These are phyloP conservation scores for Raphanus sativus DNA, from an alignment of 345 rosid species.

Conservation along the genomic window DNA sequence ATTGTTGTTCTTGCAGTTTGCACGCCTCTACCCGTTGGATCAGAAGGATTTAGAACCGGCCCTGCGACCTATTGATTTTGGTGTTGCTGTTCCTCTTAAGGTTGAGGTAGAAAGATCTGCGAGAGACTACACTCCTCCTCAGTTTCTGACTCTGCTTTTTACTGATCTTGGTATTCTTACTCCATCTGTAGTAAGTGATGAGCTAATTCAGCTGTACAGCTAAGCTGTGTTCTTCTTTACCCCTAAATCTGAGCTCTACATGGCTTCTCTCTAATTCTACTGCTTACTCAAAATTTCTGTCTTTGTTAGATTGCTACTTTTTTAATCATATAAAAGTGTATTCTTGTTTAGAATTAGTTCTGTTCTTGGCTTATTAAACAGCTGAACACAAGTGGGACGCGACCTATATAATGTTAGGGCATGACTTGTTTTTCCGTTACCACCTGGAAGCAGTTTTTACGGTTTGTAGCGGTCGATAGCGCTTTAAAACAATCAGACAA, in stretches of 20 bases:
- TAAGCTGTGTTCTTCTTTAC: not conserved
- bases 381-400: too few species aligned
- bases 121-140: constrained; percentile 88
- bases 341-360: too few species aligned
- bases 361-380: too few species aligned
- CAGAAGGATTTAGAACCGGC: constrained; percentile 91
- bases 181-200: constrained; percentile 91
- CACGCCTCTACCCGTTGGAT: constrained; percentile 89
- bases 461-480: too few species aligned
- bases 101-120: constrained; percentile 93
- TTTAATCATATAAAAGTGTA: too few species aligned
- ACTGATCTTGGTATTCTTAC: constrained; percentile 93
- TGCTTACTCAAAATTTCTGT: too few species aligned
- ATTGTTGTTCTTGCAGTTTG: constrained; percentile 57
- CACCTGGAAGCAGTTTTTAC: too few species aligned
- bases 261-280: too few species aligned
- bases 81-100: constrained; percentile 74
- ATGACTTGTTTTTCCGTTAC: too few species aligned
- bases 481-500: too few species aligned
- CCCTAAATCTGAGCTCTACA: not conserved
- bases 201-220: constrained; percentile 78
- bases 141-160: constrained; percentile 78
- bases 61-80: constrained; percentile 69
- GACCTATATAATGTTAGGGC: too few species aligned
- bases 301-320: too few species aligned